Base-by-base conservation (phyloP, 352 stramenopile genomes). In the Thalassiosira delicatula region DNA sequence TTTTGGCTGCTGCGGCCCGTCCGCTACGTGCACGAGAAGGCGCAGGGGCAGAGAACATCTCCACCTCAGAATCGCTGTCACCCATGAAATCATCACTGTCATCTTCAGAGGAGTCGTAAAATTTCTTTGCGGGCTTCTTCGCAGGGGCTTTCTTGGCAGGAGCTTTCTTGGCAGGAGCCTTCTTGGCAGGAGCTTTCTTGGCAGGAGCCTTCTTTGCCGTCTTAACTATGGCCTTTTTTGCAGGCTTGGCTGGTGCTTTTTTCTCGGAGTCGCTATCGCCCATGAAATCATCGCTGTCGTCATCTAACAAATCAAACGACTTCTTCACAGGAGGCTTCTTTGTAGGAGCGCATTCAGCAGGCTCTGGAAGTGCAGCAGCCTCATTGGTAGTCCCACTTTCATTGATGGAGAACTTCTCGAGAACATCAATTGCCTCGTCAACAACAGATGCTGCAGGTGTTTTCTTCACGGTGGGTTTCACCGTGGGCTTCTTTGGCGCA, bases 41-140 rank as follows among this genome's bases (percentile, higher is more conserved):
- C 63, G 25, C 46, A 68, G 73, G 37, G 30, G 27, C 44, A 35
- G 42, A 21, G 25, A 69, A 29, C 44, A 46, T 2, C 23, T 53
- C 70, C 17, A 68, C 70, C 29, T 77, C 70, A n/a, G 70, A 77
- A 1, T 70, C 70, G 54, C 57, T 70, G 33, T 71, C 74, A 62
- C 69, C 57, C 27, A 68, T 53, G 67, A 82, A 82, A 44, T 82
- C 66, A 65, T 81, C 73, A 44, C 73, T 75, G 1, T 81, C 73
- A 17, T 71, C 63, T 30, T 71, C 60, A 63, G 68, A 76, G 8
- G 68, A 76, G 37, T 68, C 68, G 27, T 76, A 76, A 35, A 56
- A 17, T 35, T 60, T 70, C 21, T 60, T 32, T 23, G 42, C 14
- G 23, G n/a, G n/a, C n/a, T 49, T 70, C 40, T 70, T 70, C 1